Evolutionary conservation across 768 basidiomycete genomes (phyloP), one percentile per base, ranked within the genome.

Genomic region (Holtermannia corniformis): DNA sequence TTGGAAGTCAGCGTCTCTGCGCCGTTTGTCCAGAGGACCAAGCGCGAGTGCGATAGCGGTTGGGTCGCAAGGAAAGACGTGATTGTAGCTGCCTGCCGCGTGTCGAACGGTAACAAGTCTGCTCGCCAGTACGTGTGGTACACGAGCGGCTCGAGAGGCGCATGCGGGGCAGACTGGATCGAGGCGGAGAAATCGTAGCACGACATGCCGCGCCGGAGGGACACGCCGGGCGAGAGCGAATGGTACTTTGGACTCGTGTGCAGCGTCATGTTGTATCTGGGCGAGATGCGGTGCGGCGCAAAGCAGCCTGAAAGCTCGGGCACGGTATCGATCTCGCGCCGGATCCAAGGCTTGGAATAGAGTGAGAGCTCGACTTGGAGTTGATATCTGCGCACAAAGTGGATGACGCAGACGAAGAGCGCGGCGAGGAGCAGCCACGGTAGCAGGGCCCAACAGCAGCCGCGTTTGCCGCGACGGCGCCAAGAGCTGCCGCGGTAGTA

Each of bases 41-140:
- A 74, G 19, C 80, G 80, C 14, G 83, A 78, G 43, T 77, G 71
- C 1, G 73, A 63, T 14, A 82, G 58, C 55, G 87, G 80, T 70
- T 97, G 93, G 3, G 92, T 96, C 2, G 90, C 87, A 56, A 97
- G 87, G 70, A 92, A 92, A 2, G 88, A 88, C 64, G 87, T 85
- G 68, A 97, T 79, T 78, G 93, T 87, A 76, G 82, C 83, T 66
- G 89, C 86, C 64, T 97, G 91, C 22, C 92, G 78, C 51, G 80
- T 77, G 2, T 78, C 82, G 61, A 97, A 90, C 0, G 83, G 76
- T 0, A 82, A 82, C 40, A 96, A 81, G 74, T 96, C 92, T 52
- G 80, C 81, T 13, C 93, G 78, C 93, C 93, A 97, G 71, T 96
- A 97, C 1, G 89, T 85, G 72, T 97, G 93, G 67, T 82, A 93